These are phyloP conservation scores for Nymphaea colorata DNA, from an alignment of 164 flowering plant genomes.

Conservation along the genomic window DNA sequence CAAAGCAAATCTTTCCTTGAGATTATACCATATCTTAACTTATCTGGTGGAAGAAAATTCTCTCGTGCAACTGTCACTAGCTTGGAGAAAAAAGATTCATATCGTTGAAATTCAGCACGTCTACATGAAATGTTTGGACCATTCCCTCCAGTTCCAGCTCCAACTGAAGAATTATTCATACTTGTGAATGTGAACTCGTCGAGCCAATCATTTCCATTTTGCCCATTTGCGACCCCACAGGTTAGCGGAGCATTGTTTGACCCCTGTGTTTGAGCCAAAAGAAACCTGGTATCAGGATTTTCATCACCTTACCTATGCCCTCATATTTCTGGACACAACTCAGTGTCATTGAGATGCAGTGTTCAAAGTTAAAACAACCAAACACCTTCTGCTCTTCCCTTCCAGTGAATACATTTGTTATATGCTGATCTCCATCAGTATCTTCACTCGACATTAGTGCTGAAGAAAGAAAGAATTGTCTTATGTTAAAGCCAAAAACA, in stretches of 20 bases:
- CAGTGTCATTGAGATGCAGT: conserved; percentile 15
- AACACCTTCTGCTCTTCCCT: conserved; percentile 55
- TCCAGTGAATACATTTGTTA: conserved; percentile 13
- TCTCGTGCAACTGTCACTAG: conserved; percentile 42
- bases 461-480: background rate
- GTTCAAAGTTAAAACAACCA: conserved; percentile 25
- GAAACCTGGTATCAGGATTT: conserved; percentile 10
- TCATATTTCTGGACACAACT: conserved; percentile 7
- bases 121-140: conserved; percentile 30
- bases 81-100: conserved; percentile 46
- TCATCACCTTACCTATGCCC: conserved; percentile 8
- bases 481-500: too few species aligned
- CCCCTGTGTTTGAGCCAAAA: conserved; percentile 30
- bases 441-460: background rate
- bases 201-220: conserved; percentile 31
- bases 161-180: conserved; percentile 16
- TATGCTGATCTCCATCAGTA: conserved; percentile 2
- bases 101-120: conserved; percentile 37
- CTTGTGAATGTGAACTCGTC: conserved; percentile 32
- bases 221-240: conserved; percentile 35
- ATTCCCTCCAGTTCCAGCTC: conserved; percentile 8
- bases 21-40: conserved; percentile 58
- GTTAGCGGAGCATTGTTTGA: conserved; percentile 25
- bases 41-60: conserved; percentile 67
- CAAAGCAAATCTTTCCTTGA: conserved; percentile 53